These are phyloP conservation scores for Epichloe brachyelytri DNA, from an alignment of 2,329 filamentous ascomycete genomes.

Conservation along the genomic window DNA sequence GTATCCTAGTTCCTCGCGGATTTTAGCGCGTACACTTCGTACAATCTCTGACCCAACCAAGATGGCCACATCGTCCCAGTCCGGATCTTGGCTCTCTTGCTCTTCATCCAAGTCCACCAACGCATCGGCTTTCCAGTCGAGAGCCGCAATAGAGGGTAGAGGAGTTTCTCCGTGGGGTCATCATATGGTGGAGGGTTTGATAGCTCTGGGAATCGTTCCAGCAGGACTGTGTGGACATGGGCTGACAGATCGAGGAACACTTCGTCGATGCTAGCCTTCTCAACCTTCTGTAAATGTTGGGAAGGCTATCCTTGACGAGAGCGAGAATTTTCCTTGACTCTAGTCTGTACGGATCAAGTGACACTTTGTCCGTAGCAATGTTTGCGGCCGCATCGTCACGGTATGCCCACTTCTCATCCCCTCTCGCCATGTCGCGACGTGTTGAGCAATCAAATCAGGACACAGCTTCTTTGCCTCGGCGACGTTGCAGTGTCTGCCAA, in stretches of 20 bases:
- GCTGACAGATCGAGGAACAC: conserved; percentile 87
- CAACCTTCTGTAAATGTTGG: conserved; percentile 53
- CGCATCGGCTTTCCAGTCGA: conserved; percentile 79
- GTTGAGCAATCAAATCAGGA: conserved; percentile 71
- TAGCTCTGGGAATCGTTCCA: conserved; percentile 68
- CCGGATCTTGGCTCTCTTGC: conserved; percentile 66
- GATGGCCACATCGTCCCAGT: conserved; percentile 93
- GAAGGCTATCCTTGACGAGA: conserved; percentile 61
- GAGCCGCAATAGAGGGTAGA: conserved; percentile 49
- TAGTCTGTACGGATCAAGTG: conserved; percentile 78
- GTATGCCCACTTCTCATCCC: conserved; percentile 86
- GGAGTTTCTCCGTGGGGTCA: conserved; percentile 57
- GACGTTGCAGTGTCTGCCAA: conserved; percentile 66
- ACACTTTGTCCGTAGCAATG: conserved; percentile 85
- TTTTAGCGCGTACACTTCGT: conserved; percentile 53
- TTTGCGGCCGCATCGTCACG: conserved; percentile 65
- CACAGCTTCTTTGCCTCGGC: conserved; percentile 78
- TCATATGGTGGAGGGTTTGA: conserved; percentile 52
- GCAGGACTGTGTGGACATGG: conserved; percentile 62
- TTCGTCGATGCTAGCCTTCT: conserved; percentile 93
- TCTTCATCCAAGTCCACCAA: conserved; percentile 66
- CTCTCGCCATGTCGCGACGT: conserved; percentile 94
- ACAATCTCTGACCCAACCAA: conserved; percentile 83
- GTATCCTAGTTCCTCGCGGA: conserved; percentile 63
- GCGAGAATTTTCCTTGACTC: conserved; percentile 74